Conservation (phyloP, 2,329 filamentous ascomycete genomes). For the Colletotrichum melonis region DNA sequence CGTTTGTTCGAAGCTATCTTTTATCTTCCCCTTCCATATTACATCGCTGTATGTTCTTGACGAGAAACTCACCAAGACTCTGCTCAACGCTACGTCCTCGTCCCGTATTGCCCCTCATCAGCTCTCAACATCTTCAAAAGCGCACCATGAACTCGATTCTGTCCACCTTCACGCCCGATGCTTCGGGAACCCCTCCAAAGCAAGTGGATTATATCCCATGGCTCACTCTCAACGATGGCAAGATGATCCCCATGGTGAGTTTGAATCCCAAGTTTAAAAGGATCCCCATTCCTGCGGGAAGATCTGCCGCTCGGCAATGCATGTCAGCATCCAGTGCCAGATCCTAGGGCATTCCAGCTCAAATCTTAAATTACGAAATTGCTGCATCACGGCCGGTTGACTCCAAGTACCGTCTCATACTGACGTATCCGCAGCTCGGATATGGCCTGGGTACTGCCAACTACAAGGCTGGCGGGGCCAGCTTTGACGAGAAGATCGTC, state of each 20-base stretch:
- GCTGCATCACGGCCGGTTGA: background rate
- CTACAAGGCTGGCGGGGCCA: constrained; percentile 64
- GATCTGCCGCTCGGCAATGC: background rate
- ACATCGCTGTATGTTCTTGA: constrained; percentile 2
- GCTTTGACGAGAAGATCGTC: constrained; percentile 66
- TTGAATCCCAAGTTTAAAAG: background rate
- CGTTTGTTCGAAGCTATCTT: background rate
- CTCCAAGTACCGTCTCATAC: background rate
- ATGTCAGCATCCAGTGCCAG: constrained; percentile 17
- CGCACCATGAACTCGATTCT: constrained; percentile 56
- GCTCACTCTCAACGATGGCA: constrained; percentile 80
- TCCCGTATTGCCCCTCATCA: background rate
- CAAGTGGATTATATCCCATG: constrained; percentile 60
- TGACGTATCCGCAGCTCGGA: constrained; percentile 61
- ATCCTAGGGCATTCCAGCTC: background rate
- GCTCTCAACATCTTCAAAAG: background rate
- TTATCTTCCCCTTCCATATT: background rate
- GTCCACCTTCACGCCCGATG: constrained; percentile 51
- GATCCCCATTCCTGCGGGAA: background rate
- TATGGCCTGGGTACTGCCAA: constrained; percentile 79
- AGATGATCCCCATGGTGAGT: constrained; percentile 75
- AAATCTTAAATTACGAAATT: background rate
- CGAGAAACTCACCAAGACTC: background rate
- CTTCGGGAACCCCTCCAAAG: constrained; percentile 53
- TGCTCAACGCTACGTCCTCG: constrained; percentile 21